These are phyloP conservation scores for Pseudogymnoascus sp. DNA, from an alignment of 2,329 filamentous ascomycete genomes.

Conservation along the genomic window DNA sequence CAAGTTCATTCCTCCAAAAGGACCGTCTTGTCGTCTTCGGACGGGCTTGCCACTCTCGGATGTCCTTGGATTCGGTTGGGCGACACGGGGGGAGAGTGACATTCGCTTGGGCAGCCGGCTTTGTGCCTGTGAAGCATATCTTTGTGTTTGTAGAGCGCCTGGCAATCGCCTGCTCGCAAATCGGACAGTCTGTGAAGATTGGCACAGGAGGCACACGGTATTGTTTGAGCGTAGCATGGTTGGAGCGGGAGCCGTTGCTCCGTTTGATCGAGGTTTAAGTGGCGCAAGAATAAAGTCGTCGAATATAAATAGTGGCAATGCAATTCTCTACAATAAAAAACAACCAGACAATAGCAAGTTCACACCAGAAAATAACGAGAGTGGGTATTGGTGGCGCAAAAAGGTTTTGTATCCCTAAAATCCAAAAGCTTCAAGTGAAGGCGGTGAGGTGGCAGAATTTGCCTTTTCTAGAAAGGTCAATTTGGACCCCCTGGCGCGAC, in stretches of 20 bases:
- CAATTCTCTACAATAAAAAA: background rate
- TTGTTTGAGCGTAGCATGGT: conserved; percentile 9
- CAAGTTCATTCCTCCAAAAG: conserved; percentile 54
- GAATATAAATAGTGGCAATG: background rate
- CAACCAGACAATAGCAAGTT: background rate
- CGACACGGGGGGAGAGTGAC: conserved; percentile 41
- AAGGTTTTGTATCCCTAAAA: conserved; percentile 4
- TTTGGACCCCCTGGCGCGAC: background rate
- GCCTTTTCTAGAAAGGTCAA: background rate
- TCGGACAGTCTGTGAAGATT: conserved; percentile 1
- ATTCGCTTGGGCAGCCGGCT: conserved; percentile 42
- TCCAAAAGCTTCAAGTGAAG: background rate
- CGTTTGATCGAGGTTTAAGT: conserved; percentile 2
- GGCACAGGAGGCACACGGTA: conserved; percentile 10
- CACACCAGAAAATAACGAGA: background rate
- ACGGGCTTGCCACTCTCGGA: conserved; percentile 28
- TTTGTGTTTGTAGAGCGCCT: conserved; percentile 14
- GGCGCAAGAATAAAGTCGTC: background rate
- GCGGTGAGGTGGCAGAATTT: conserved; percentile 5
- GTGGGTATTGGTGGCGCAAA: conserved; percentile 7
- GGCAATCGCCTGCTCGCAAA: background rate
- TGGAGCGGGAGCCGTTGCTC: conserved; percentile 1
- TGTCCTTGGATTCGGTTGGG: conserved; percentile 22
- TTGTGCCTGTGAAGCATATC: conserved; percentile 26
- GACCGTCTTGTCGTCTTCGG: conserved; percentile 40